phyloP scores from a whole-genome alignment of 2,329 filamentous ascomycete genomes.

The Curvularia verruculosa region DNA sequence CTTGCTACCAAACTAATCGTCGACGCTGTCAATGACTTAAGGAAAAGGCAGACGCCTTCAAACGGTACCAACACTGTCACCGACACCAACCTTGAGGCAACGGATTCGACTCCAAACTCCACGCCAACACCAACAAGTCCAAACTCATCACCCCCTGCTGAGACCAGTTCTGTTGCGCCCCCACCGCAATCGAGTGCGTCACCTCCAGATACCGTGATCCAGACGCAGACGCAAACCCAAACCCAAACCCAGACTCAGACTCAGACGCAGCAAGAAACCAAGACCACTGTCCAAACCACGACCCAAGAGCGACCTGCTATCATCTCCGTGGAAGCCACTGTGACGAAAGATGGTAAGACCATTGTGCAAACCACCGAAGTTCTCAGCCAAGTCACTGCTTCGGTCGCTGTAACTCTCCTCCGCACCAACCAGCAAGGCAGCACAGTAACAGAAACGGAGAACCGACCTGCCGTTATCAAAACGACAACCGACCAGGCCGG shows the following conservation, averaged over 20 bases:
- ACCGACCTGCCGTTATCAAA: slow-evolving; percentile 47
- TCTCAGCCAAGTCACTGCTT: slow-evolving; percentile 50
- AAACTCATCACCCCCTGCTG: slow-evolving; percentile 13
- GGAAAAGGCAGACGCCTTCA: slow-evolving; percentile 48
- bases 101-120: slow-evolving; percentile 3
- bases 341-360: slow-evolving; percentile 48
- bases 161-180: slow-evolving; percentile 8
- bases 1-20: slow-evolving; percentile 68
- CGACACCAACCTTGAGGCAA: not conserved
- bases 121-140: slow-evolving; percentile 11
- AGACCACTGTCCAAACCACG: slow-evolving; percentile 7
- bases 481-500: slow-evolving; percentile 51
- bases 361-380: slow-evolving; percentile 49
- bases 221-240: slow-evolving; percentile 9
- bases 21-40: slow-evolving; percentile 62
- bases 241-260: not conserved
- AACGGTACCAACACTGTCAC: slow-evolving; percentile 33
- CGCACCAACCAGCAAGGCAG: slow-evolving; percentile 50
- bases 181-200: not conserved
- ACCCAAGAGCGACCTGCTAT: slow-evolving; percentile 37
- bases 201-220: slow-evolving; percentile 1
- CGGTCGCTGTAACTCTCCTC: slow-evolving; percentile 47
- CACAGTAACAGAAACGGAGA: slow-evolving; percentile 47
- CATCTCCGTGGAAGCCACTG: slow-evolving; percentile 47
- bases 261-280: slow-evolving; percentile 10